Conservation (phyloP, 192 early-diverging fungal species). For the Coemansia sp. region DNA sequence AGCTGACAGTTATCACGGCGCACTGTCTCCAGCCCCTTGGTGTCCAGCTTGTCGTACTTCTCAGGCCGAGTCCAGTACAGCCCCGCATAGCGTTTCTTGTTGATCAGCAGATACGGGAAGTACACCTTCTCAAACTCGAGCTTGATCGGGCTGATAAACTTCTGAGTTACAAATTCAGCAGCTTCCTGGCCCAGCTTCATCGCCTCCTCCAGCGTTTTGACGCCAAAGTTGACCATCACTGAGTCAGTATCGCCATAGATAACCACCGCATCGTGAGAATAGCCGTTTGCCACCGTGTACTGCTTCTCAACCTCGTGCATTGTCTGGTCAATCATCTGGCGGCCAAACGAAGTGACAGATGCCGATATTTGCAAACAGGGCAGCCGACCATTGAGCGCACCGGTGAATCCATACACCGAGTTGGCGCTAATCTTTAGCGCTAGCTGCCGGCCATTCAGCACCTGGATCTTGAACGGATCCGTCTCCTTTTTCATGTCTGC, state of each 20-base stretch:
- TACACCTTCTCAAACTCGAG: conserved; percentile 99
- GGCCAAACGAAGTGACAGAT: conserved; percentile 90
- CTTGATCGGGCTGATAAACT: conserved; percentile 92
- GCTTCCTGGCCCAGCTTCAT: conserved; percentile 88
- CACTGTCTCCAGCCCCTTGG: conserved; percentile 98
- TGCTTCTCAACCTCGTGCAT: conserved; percentile 78
- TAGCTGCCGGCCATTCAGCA: conserved; percentile 93
- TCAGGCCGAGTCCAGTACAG: conserved; percentile 95
- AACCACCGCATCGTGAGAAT: conserved; percentile 81
- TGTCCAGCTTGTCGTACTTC: conserved; percentile 94
- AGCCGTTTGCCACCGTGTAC: conserved; percentile 84
- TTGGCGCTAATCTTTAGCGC: conserved; percentile 96
- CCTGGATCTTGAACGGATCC: conserved; percentile 91
- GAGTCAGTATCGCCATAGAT: conserved; percentile 99
- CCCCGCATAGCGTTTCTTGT: conserved; percentile 98
- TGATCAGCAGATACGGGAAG: conserved; percentile 94
- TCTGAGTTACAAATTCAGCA: conserved; percentile 77
- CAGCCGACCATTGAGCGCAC: conserved; percentile 86
- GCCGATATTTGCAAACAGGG: conserved; percentile 93
- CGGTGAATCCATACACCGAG: conserved; percentile 97
- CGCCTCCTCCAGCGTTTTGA: conserved; percentile 68
- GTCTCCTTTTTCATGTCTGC: conserved; percentile 93
- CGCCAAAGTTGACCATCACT: conserved; percentile 98
- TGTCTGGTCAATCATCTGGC: conserved; percentile 93
- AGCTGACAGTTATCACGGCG: conserved; percentile 93